Percentiles rank a stretch among this genome's conserved stretches.
Conservation (phyloP, 768 basidiomycete species). For the Naganishia vishniacii region DNA sequence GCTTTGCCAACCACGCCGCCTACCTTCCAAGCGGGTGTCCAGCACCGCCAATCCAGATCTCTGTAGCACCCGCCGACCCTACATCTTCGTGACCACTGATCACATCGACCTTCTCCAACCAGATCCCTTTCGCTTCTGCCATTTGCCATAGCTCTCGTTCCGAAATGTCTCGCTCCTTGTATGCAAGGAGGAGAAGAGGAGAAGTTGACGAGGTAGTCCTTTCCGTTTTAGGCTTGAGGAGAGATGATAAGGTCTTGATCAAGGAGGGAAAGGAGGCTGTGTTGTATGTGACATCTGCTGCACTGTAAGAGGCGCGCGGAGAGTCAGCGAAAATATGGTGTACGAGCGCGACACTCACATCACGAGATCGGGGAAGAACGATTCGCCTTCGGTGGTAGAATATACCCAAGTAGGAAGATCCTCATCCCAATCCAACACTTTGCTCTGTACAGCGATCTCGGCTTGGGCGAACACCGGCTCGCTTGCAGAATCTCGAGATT, state of each 20-base stretch:
- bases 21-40: constrained; percentile 41
- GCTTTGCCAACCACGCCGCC: no score
- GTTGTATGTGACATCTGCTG: constrained; percentile 92
- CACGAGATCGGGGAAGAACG: constrained; percentile 54
- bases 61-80: constrained; percentile 13
- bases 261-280: constrained; percentile 75
- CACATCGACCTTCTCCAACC: constrained; percentile 57
- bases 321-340: not conserved
- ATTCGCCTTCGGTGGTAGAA: not conserved
- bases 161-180: constrained; percentile 74
- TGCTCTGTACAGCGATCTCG: constrained; percentile 43
- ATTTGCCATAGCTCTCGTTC: constrained; percentile 73
- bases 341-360: constrained; percentile 55
- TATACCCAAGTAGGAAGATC: constrained; percentile 53
- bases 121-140: constrained; percentile 55
- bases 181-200: constrained; percentile 64
- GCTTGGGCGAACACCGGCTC: not conserved
- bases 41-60: constrained; percentile 17
- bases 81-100: constrained; percentile 57
- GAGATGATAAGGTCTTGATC: constrained; percentile 59
- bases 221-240: constrained; percentile 50
- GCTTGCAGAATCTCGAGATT: not conserved
- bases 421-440: constrained; percentile 71
- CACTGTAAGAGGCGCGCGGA: no score
- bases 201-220: constrained; percentile 35